Base-by-base conservation (phyloP, 108 stramenopile genomes). In the Cylindrotheca fusiformis region DNA sequence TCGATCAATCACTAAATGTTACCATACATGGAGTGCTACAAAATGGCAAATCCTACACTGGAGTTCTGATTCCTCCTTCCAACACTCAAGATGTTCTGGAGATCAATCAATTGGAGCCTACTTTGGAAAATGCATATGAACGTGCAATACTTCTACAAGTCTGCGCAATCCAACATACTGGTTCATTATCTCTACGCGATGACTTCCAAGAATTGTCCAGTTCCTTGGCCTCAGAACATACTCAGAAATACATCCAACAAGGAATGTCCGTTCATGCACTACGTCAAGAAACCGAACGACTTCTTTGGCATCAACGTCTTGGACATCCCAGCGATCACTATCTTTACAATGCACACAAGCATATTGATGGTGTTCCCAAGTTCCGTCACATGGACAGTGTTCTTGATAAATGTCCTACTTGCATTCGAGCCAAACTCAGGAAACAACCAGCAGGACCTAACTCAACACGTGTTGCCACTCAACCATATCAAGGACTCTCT, bases 281-380 rank as follows among this genome's bases (percentile, higher is more conserved):
- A 47, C 21, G 27, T 26, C 5, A 26, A 27, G 5, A 48, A 6
- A n/a, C n/a, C n/a, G n/a, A n/a, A n/a, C n/a, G n/a, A n/a, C n/a
- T n/a, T n/a, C n/a, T n/a, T n/a, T n/a, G 69, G 69, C 69, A 71
- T 44, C 69, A 71, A 63, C 61, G 69, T 3, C 36, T 63, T 2
- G 51, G 53, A 8, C 69, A 71, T 25, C 61, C 53, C 14, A 32
- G 32, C 45, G 62, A 71, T 23, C 3, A 54, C 24, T 63, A 55
- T 31, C 26, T 71, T 18, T 63, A 50, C 61, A 3, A 63, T 25
- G 62, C 62, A 23, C 69, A 71, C 26, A 23, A 52, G 21, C 25
- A 26, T 31, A 51, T 71, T 36, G 21, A 25, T 12, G 69, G 69
- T n/a, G n/a, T n/a, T n/a, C n/a, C n/a, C n/a, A n/a, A n/a, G n/a